Base-by-base conservation (phyloP, 345 rosid species). In the Populus alba region DNA sequence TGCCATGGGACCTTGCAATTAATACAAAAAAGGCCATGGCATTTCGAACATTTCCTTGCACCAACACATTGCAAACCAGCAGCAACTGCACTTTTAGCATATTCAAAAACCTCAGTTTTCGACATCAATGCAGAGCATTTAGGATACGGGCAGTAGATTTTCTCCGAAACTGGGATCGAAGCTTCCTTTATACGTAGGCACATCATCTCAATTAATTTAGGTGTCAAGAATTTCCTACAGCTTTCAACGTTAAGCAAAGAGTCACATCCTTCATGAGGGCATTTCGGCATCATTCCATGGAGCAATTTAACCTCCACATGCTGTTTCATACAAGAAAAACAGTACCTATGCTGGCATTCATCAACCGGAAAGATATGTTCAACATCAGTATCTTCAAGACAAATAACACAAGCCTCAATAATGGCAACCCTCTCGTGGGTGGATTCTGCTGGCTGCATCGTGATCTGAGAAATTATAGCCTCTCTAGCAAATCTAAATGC, bases 1-100 rank as follows among this genome's bases (percentile, higher is more conserved):
- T 95, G 99, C 98, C 97, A 95, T 29, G 92, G 94, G 47, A 86
- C 97, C 84, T 86, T 91, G 90, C 98, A 95, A 49, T 91, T 61
- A 57, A 87, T 79, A 71, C 98, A 95, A 80, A 93, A 91, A 75
- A 81, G 75, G 10, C 39, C 35, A 25, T 71, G 68, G 63, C 99
- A 95, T 81, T 87, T 85, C 80, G 82, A 71, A 82, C 99, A 95
- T 82, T 81, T 89, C 79, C 94, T 88, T 8, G 87, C 92, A 69
- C 86, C 80, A 16, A 82, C 77, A 59, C 8, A 7, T 12, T 78
- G 80, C 33, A 74, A 81, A 72, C 78, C 88, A 53, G 59, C 59
- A 55, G 71, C 63, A 68, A 11, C 67, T 69, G 77, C 78, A 63
- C 41, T 79, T 71, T 80, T 85, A 17, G 92, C 76, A 76, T 78